A percentile compares a stretch with the other conserved stretches of the same genome.
Evolutionary conservation across 1,284 basidiomycete species (phyloP).

Genomic region (Ceratobasidium sp.): DNA sequence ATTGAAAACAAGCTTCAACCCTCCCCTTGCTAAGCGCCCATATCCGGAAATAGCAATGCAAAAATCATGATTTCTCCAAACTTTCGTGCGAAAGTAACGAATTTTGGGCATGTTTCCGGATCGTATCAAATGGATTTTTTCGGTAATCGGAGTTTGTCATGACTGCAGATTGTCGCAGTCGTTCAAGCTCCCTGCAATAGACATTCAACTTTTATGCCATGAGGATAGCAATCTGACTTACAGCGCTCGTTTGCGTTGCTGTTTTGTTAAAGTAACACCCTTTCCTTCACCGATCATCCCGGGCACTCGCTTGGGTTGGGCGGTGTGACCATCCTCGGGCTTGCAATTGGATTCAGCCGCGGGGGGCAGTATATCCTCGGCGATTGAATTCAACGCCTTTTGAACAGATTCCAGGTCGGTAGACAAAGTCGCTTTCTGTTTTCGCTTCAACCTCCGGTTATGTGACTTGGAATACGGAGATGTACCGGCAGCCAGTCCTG

Average conservation of each 20-base stretch:
- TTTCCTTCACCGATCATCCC: conserved; percentile 75
- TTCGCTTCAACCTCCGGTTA: conserved; percentile 69
- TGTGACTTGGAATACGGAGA: conserved; percentile 78
- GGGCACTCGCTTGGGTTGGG: conserved; percentile 48
- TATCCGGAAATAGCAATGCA: neutral
- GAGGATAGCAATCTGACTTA: conserved; percentile 54
- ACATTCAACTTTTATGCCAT: conserved; percentile 12
- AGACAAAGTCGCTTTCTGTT: conserved; percentile 70
- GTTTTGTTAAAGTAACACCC: conserved; percentile 62
- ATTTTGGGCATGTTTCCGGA: conserved; percentile 79
- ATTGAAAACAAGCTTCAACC: neutral
- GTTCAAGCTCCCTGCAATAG: conserved; percentile 64
- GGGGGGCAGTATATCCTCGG: conserved; percentile 57
- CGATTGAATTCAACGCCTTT: conserved; percentile 23
- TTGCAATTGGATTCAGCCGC: conserved; percentile 53
- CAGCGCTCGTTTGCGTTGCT: conserved; percentile 72
- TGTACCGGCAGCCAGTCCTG: conserved; percentile 62
- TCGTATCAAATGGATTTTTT: conserved; percentile 74
- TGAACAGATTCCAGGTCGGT: conserved; percentile 46
- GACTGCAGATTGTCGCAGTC: conserved; percentile 71
- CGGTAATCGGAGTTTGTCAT: conserved; percentile 69
- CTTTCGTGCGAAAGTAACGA: conserved; percentile 64
- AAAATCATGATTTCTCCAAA: conserved; percentile 7
- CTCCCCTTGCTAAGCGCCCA: neutral
- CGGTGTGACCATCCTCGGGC: conserved; percentile 41